A percentile compares a stretch with the other conserved stretches of the same genome.
Evolutionary conservation across 1,284 basidiomycete species (phyloP).

Genomic region (Grifola frondosa): DNA sequence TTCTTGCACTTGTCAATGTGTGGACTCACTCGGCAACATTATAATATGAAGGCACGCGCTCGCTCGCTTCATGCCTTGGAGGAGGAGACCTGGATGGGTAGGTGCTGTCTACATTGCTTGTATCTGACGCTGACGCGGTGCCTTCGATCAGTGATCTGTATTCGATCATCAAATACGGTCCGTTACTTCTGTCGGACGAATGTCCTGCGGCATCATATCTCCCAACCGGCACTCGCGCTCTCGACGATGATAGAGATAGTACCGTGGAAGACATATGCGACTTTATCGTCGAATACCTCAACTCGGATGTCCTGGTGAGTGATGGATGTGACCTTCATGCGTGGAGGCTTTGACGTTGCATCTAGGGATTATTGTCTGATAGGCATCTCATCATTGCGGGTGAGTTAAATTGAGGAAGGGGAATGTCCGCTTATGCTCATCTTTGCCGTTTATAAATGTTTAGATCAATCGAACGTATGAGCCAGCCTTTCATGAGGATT

Average conservation of each 20-base stretch:
- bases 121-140: not conserved
- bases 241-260: conserved; percentile 43
- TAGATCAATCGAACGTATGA: conserved; percentile 71
- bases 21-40: not conserved
- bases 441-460: not conserved
- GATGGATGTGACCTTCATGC: too few species aligned
- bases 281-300: conserved; percentile 82
- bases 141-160: conserved; percentile 32
- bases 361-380: conserved; percentile 62
- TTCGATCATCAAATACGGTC: conserved; percentile 35
- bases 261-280: conserved; percentile 75
- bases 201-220: too few species aligned
- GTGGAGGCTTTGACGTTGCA: too few species aligned
- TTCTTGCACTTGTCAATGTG: not conserved
- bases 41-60: conserved; percentile 47
- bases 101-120: conserved; percentile 15
- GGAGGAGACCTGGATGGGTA: conserved; percentile 79
- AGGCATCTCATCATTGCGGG: conserved; percentile 74
- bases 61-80: conserved; percentile 65
- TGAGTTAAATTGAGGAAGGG: too few species aligned
- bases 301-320: conserved; percentile 69
- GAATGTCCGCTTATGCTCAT: not conserved
- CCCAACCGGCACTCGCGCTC: conserved; percentile 23
- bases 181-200: conserved; percentile 51
- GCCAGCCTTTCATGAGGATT: conserved; percentile 4